A percentile compares a stretch with the other conserved stretches of the same genome.
phyloP scores from a whole-genome alignment of 352 stramenopile genomes.

The Vaucheria bursata region DNA sequence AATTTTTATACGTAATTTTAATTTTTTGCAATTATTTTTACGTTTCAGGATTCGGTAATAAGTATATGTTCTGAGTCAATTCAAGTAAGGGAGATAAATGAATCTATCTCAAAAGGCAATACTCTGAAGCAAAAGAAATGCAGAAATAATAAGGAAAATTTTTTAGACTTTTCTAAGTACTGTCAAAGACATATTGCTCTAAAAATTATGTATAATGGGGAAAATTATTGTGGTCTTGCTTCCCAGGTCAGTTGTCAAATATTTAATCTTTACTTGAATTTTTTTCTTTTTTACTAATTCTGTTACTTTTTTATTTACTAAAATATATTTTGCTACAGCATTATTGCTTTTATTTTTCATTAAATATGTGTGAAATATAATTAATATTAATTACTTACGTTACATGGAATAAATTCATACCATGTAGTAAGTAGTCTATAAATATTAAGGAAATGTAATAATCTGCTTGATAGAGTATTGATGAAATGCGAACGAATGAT shows the following conservation, averaged over 20 bases:
- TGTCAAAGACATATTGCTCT: slow-evolving; percentile 28
- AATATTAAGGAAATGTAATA: neutral
- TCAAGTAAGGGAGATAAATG: too few relatives aligned
- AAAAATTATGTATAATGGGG: slow-evolving; percentile 47
- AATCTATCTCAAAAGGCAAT: too few relatives aligned
- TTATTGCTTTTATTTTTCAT: neutral
- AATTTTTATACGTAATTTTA: too few relatives aligned
- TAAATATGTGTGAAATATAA: neutral
- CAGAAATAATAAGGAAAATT: too few relatives aligned
- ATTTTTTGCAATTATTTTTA: too few relatives aligned
- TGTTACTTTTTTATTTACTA: neutral
- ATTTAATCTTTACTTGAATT: neutral
- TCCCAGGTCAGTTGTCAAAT: slow-evolving; percentile 25
- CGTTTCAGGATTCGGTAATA: too few relatives aligned
- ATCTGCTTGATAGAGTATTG: neutral
- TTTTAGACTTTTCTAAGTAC: slow-evolving; percentile 33
- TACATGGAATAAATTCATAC: neutral
- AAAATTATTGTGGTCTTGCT: slow-evolving; percentile 34
- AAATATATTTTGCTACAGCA: neutral
- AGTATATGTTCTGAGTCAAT: too few relatives aligned
- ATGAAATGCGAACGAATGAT: neutral
- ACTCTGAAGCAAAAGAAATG: too few relatives aligned
- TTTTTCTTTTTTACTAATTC: neutral
- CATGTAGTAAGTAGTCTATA: neutral
- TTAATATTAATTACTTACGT: slow-evolving; percentile 3